Evolutionary conservation across 768 basidiomycete genomes (phyloP).

Genomic region (Xerocomellus chrysenteron): DNA sequence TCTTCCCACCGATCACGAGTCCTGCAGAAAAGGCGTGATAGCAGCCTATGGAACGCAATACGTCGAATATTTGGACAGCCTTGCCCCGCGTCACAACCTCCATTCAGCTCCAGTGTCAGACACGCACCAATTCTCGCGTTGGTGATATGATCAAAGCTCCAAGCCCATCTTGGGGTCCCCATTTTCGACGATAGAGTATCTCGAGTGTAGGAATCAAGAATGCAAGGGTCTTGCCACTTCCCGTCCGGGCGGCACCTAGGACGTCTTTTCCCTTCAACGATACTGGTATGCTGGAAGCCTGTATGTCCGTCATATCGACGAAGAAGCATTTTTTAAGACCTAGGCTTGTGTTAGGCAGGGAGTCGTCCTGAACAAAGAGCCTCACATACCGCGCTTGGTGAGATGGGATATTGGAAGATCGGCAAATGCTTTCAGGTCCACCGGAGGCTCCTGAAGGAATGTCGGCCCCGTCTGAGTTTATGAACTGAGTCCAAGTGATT

Average conservation of each 20-base stretch:
- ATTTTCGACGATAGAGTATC: conserved; percentile 59
- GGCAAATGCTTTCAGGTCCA: conserved; percentile 53
- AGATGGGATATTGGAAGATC: conserved; percentile 76
- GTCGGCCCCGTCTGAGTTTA: conserved; percentile 10
- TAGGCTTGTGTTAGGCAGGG: conserved; percentile 27
- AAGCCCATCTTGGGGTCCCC: conserved; percentile 72
- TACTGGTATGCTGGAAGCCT: conserved; percentile 56
- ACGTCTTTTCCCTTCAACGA: conserved; percentile 65
- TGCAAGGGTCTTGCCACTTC: conserved; percentile 73
- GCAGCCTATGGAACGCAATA: conserved; percentile 88
- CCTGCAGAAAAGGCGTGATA: conserved; percentile 93
- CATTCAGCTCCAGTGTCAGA: neutral
- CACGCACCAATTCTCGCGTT: conserved; percentile 83
- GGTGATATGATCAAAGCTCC: conserved; percentile 94
- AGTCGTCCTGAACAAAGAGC: neutral
- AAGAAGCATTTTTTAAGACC: conserved; percentile 89
- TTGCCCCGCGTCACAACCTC: conserved; percentile 29
- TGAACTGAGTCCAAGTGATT: neutral
- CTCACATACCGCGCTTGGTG: conserved; percentile 64
- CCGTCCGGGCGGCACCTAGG: conserved; percentile 67
- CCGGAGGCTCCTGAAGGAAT: conserved; percentile 46
- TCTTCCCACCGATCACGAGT: conserved; percentile 95
- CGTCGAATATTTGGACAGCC: conserved; percentile 99
- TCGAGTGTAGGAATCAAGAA: conserved; percentile 70
- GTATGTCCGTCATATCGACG: conserved; percentile 82